Conservation (phyloP, 2,329 filamentous ascomycete species). For the Paraconiothyrium sp. region DNA sequence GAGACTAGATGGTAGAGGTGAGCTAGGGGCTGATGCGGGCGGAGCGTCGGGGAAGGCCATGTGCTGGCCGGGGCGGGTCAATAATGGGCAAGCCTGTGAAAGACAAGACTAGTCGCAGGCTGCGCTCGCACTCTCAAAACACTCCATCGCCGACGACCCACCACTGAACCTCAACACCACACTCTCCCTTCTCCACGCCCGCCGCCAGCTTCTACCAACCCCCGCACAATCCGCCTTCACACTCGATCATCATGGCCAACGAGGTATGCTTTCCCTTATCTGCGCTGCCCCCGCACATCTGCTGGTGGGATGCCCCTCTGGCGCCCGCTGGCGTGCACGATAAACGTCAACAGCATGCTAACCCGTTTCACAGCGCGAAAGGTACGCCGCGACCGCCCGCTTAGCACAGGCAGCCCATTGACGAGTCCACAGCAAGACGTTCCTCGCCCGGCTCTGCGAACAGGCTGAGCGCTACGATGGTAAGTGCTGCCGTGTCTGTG, state of each 20-base stretch:
- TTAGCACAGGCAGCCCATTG: conserved; percentile 30
- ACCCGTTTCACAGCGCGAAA: conserved; percentile 58
- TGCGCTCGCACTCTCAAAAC: conserved; percentile 31
- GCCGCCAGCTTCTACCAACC: conserved; percentile 18
- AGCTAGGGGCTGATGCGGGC: conserved; percentile 12
- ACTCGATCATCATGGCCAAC: conserved; percentile 65
- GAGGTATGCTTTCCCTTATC: conserved; percentile 64
- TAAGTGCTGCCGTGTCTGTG: conserved; percentile 54
- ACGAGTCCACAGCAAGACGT: conserved; percentile 75
- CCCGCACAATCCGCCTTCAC: conserved; percentile 27
- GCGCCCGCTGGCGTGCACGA: conserved; percentile 41
- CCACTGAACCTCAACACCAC: conserved; percentile 26
- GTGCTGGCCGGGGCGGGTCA: conserved; percentile 22
- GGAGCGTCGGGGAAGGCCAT: conserved; percentile 17
- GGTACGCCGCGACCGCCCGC: conserved; percentile 47
- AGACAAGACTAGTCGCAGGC: conserved; percentile 20
- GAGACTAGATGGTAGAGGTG: not conserved
- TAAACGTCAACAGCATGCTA: conserved; percentile 48
- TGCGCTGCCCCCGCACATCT: conserved; percentile 44
- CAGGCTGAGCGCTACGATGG: conserved; percentile 99
- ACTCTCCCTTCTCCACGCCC: conserved; percentile 24
- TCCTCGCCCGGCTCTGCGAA: conserved; percentile 99
- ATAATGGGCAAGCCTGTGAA: conserved; percentile 17
- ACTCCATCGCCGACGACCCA: conserved; percentile 38
- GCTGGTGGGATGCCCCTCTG: conserved; percentile 53